phyloP scores from a whole-genome alignment of 2,329 filamentous ascomycete species.

The Colletotrichum tanaceti region DNA sequence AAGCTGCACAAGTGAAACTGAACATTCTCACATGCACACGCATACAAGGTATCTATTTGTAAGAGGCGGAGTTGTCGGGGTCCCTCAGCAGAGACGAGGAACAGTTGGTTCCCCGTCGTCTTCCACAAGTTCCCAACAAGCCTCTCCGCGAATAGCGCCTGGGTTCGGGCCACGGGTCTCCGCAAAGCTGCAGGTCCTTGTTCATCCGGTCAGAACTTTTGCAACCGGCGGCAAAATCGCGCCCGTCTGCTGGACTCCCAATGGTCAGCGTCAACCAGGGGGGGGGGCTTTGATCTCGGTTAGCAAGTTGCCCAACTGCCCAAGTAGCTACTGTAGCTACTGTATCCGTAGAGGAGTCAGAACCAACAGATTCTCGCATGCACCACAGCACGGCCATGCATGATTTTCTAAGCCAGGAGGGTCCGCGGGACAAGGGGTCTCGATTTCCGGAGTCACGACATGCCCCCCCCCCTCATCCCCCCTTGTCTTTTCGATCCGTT shows the following conservation, averaged over 20 bases:
- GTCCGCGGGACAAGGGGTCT: neutral
- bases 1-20: neutral
- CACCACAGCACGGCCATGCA: neutral
- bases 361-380: neutral
- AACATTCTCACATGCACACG: neutral
- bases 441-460: neutral
- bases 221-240: neutral
- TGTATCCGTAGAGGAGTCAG: too few species aligned
- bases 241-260: neutral
- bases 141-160: neutral
- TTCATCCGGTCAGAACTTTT: constrained; percentile 1
- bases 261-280: neutral
- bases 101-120: neutral
- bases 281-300: neutral
- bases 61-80: neutral
- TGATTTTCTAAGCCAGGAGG: neutral
- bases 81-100: neutral
- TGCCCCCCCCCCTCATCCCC: neutral
- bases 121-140: neutral
- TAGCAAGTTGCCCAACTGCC: neutral
- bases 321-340: too few species aligned
- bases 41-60: too few species aligned
- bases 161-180: neutral
- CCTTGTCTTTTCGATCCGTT: neutral
- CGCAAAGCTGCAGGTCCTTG: neutral